These are phyloP conservation scores for Arthrobotrys iridis DNA, from an alignment of 2,329 filamentous ascomycete genomes.

Conservation along the genomic window DNA sequence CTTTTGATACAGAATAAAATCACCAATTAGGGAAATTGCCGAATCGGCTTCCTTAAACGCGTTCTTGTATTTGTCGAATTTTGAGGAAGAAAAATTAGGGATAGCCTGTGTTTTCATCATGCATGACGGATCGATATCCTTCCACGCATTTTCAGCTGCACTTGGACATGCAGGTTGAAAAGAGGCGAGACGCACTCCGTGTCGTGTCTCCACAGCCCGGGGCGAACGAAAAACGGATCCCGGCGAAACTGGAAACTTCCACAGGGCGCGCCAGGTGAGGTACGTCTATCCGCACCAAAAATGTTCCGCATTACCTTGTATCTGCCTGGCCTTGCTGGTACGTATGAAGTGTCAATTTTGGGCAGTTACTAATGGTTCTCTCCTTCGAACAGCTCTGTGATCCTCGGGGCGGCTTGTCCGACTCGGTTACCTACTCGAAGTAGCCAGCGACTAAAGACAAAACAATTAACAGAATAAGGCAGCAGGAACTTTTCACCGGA, in stretches of 20 bases:
- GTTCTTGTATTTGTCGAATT: constrained; percentile 37
- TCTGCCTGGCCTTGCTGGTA: constrained; percentile 37
- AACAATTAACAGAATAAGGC: constrained; percentile 32
- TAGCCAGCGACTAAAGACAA: constrained; percentile 43
- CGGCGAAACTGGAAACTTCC: constrained; percentile 48
- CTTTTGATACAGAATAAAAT: constrained; percentile 29
- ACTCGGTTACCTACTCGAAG: constrained; percentile 53
- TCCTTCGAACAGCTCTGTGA: constrained; percentile 35
- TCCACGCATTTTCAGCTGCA: constrained; percentile 46
- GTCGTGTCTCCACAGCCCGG: constrained; percentile 52
- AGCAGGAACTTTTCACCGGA: constrained; percentile 35
- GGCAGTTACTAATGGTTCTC: constrained; percentile 26
- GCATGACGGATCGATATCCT: constrained; percentile 38
- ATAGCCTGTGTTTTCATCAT: constrained; percentile 28
- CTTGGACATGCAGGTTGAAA: constrained; percentile 45
- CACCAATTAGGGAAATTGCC: constrained; percentile 44
- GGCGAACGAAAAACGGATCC: constrained; percentile 45
- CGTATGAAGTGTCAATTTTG: constrained; percentile 53
- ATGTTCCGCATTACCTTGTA: constrained; percentile 34
- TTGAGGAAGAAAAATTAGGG: constrained; percentile 13
- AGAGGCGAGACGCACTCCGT: constrained; percentile 53
- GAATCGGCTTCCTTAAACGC: constrained; percentile 46
- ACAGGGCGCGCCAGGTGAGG: constrained; percentile 53
- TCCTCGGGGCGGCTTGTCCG: constrained; percentile 54
- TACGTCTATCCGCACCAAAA: constrained; percentile 46